phyloP scores from a whole-genome alignment of 108 stramenopile genomes.

The Nitzschia palea region DNA sequence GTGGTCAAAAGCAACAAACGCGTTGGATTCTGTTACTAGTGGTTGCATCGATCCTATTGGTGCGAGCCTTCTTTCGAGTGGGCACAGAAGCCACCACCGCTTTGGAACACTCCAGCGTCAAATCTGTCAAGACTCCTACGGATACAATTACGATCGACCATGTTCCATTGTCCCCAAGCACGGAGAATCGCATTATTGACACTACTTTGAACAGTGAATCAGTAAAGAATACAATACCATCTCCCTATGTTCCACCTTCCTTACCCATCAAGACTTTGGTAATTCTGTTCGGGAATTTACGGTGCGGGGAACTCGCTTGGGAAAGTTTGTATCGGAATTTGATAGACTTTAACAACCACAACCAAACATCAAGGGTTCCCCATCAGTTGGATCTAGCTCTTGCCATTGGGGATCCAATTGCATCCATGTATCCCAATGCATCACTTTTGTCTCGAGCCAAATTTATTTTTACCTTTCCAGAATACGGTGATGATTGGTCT shows the following conservation, averaged over 20 bases:
- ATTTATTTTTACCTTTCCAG: constrained; percentile 31
- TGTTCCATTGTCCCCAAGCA: too few relatives aligned
- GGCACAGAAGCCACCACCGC: too few relatives aligned
- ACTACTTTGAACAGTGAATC: too few relatives aligned
- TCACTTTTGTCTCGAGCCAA: constrained; percentile 34
- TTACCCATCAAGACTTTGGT: constrained; percentile 27
- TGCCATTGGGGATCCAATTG: constrained; percentile 22
- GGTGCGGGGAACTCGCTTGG: constrained; percentile 52
- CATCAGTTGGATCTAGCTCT: constrained; percentile 38
- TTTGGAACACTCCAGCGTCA: too few relatives aligned
- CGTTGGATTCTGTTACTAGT: too few relatives aligned
- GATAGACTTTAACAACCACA: constrained; percentile 34
- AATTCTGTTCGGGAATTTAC: constrained; percentile 43
- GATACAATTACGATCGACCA: too few relatives aligned
- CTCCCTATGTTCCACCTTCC: background rate
- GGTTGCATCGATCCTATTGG: too few relatives aligned
- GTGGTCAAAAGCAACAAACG: too few relatives aligned
- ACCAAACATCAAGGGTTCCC: background rate
- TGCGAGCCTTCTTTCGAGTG: too few relatives aligned
- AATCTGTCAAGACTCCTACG: too few relatives aligned
- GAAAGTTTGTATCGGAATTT: constrained; percentile 39
- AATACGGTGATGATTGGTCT: constrained; percentile 45
- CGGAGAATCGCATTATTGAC: too few relatives aligned
- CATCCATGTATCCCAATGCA: background rate
- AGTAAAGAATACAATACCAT: too few relatives aligned